Conservation (phyloP, 441 rosid genomes). For the Gossypium davidsonii region DNA sequence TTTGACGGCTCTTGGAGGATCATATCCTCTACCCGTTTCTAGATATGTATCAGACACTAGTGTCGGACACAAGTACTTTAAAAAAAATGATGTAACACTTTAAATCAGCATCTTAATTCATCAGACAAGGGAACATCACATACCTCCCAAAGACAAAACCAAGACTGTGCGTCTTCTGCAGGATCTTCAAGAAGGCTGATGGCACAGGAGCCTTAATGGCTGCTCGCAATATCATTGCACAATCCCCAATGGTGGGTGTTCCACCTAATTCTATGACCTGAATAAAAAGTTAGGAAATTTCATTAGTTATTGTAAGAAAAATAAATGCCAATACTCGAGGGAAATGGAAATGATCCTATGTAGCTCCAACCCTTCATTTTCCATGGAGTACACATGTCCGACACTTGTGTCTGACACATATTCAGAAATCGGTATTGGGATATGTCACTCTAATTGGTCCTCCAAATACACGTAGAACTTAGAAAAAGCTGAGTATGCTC, state of each 20-base stretch:
- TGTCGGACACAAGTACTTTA: not conserved
- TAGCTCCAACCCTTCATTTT: not conserved
- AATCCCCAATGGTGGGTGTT: constrained; percentile 78
- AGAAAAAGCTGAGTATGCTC: not conserved
- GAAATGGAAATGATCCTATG: not conserved
- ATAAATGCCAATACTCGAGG: not conserved
- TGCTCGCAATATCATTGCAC: constrained; percentile 78
- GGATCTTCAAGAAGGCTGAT: constrained; percentile 76
- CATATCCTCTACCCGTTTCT: not conserved
- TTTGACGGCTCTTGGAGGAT: not conserved
- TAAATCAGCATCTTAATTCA: not conserved
- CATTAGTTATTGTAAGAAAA: constrained; percentile 1
- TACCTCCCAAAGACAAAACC: constrained; percentile 84
- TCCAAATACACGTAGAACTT: not conserved
- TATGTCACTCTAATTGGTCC: not conserved
- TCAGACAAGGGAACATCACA: constrained; percentile 10
- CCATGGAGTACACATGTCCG: not conserved
- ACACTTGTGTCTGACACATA: not conserved
- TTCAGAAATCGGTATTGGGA: not conserved
- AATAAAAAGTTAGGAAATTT: constrained; percentile 12
- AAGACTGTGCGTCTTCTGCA: constrained; percentile 68
- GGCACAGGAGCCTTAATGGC: constrained; percentile 86
- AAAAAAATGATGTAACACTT: not conserved
- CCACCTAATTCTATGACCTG: constrained; percentile 88
- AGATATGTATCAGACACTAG: not conserved